A percentile compares a stretch with the other conserved stretches of the same genome.
Conservation (phyloP, 1,139 yeast species). For the Hanseniaspora gamundiae region DNA sequence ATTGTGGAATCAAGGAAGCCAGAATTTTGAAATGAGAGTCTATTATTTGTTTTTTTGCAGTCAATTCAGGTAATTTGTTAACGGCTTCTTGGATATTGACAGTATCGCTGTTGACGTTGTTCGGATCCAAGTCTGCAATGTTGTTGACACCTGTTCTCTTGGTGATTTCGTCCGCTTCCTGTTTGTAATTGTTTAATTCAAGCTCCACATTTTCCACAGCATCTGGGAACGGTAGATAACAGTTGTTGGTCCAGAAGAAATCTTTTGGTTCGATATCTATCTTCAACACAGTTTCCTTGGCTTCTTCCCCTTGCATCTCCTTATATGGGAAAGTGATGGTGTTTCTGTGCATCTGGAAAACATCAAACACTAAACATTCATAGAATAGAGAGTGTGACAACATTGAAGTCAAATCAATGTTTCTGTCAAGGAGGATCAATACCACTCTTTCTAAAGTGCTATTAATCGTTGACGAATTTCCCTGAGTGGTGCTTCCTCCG, state of each 20-base stretch:
- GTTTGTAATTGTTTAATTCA: conserved; percentile 68
- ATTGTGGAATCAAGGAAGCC: conserved; percentile 68
- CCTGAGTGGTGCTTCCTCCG: conserved; percentile 21
- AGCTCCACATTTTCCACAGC: conserved; percentile 91
- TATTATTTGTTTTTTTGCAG: conserved; percentile 75
- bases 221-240: conserved; percentile 90
- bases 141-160: conserved; percentile 59
- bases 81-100: conserved; percentile 79
- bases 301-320: conserved; percentile 29
- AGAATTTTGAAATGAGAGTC: conserved; percentile 97
- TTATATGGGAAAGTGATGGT: conserved; percentile 46
- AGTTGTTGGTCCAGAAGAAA: conserved; percentile 78
- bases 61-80: conserved; percentile 81
- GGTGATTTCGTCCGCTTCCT: conserved; percentile 79
- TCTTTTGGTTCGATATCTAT: conserved; percentile 88
- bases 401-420: conserved; percentile 85
- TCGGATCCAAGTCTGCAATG: conserved; percentile 63
- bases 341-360: conserved; percentile 69
- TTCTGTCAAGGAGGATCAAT: conserved; percentile 72
- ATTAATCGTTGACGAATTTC: conserved; percentile 13
- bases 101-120: conserved; percentile 37
- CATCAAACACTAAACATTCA: conserved; percentile 92
- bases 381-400: conserved; percentile 96
- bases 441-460: conserved; percentile 49
- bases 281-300: conserved; percentile 33